Percentiles rank a stretch among this genome's conserved stretches.
phyloP scores from a whole-genome alignment of 257 asterid genomes.

The Scutellaria barbata region DNA sequence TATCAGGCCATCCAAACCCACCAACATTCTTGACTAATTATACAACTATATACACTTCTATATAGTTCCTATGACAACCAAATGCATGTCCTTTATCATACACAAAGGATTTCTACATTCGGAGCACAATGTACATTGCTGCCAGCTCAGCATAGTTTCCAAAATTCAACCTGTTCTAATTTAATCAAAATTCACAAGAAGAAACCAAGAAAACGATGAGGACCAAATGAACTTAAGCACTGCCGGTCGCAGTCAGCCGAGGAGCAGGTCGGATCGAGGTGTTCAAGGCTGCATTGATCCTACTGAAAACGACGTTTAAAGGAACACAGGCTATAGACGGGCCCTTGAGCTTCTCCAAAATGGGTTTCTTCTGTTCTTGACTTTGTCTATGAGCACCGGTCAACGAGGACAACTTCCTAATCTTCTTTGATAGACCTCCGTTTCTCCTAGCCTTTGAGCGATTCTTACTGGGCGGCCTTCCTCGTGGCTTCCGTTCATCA shows the following conservation, averaged over 20 bases:
- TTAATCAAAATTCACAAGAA: constrained; percentile 35
- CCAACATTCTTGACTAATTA: constrained; percentile 43
- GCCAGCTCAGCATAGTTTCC: constrained; percentile 25
- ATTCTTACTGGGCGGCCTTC: constrained; percentile 38
- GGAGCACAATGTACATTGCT: constrained; percentile 44
- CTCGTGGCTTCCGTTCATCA: constrained; percentile 33
- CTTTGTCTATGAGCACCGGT: constrained; percentile 46
- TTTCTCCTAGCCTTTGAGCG: constrained; percentile 45
- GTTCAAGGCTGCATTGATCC: constrained; percentile 60
- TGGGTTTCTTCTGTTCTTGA: constrained; percentile 48
- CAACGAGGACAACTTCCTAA: constrained; percentile 74
- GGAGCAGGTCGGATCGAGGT: constrained; percentile 46
- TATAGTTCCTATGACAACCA: constrained; percentile 32
- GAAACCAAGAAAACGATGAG: not conserved
- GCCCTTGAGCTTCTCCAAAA: constrained; percentile 55
- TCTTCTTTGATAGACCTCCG: constrained; percentile 63
- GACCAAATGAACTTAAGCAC: constrained; percentile 34
- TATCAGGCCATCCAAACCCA: constrained; percentile 42
- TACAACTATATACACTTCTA: constrained; percentile 49
- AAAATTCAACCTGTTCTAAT: constrained; percentile 21
- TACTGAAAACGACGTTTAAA: constrained; percentile 68
- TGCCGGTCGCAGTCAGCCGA: constrained; percentile 36
- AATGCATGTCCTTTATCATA: constrained; percentile 41
- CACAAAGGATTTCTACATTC: constrained; percentile 45
- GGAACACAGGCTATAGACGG: constrained; percentile 83